Evolutionary conservation across 2,329 filamentous ascomycete species (phyloP).

Genomic region (Microdochium bolleyi): DNA sequence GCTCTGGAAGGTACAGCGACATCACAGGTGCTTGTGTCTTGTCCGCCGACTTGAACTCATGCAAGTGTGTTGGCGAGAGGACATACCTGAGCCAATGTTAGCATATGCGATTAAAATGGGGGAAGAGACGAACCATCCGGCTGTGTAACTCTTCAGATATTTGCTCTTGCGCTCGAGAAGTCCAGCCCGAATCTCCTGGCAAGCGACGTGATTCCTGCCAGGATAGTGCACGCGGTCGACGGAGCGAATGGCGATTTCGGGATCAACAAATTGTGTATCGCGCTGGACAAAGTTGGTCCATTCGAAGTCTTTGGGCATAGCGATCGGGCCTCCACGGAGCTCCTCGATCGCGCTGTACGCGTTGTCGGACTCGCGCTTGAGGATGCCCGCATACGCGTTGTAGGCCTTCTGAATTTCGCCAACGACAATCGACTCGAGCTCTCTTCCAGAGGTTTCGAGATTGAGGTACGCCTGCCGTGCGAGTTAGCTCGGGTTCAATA

Average conservation of each 20-base stretch:
- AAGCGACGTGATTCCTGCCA: slow-evolving; percentile 74
- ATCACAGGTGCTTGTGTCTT: slow-evolving; percentile 87
- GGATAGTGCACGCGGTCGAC: slow-evolving; percentile 84
- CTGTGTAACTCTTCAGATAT: slow-evolving; percentile 94
- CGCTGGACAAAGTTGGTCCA: slow-evolving; percentile 77
- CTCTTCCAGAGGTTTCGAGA: slow-evolving; percentile 85
- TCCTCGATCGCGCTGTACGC: slow-evolving; percentile 71
- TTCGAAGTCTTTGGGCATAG: slow-evolving; percentile 91
- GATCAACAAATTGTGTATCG: slow-evolving; percentile 83
- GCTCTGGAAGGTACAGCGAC: slow-evolving; percentile 90
- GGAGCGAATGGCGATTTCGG: slow-evolving; percentile 67
- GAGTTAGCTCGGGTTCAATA: slow-evolving; percentile 9
- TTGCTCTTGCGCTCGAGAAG: slow-evolving; percentile 97
- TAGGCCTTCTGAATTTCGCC: slow-evolving; percentile 98
- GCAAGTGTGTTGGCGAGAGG: slow-evolving; percentile 88
- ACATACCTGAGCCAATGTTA: slow-evolving; percentile 62
- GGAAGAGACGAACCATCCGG: slow-evolving; percentile 65
- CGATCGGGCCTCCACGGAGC: slow-evolving; percentile 74
- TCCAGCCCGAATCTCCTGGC: slow-evolving; percentile 80
- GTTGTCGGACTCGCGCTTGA: slow-evolving; percentile 85
- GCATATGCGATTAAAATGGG: slow-evolving; percentile 2
- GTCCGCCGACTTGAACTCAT: slow-evolving; percentile 98
- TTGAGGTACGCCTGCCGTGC: slow-evolving; percentile 74
- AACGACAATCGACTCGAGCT: slow-evolving; percentile 93
- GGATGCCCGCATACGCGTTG: slow-evolving; percentile 83